Percentiles rank a stretch among this genome's conserved stretches.
These are phyloP conservation scores for Leccinum insolens DNA, from an alignment of 1,284 basidiomycete species.

Conservation along the genomic window DNA sequence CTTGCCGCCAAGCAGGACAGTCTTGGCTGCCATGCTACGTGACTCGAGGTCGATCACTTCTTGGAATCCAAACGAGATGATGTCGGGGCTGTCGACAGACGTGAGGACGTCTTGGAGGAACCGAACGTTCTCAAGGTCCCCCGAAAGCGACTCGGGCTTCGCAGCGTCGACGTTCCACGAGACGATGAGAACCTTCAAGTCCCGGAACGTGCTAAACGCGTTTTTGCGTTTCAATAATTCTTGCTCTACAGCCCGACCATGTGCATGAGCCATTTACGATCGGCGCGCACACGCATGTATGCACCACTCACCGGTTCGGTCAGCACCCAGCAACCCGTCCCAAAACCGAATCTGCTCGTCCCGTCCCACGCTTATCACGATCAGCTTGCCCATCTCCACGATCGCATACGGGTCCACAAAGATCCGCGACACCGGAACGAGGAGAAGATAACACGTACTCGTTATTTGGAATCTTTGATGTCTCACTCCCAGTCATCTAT, in stretches of 20 bases:
- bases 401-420: constrained; percentile 76
- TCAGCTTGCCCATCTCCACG: constrained; percentile 61
- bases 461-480: too few species aligned
- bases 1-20: constrained; percentile 74
- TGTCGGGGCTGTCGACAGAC: constrained; percentile 78
- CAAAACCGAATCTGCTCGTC: constrained; percentile 82
- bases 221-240: constrained; percentile 76
- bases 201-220: constrained; percentile 80
- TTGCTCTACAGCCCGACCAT: constrained; percentile 52
- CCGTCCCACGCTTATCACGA: constrained; percentile 77
- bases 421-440: constrained; percentile 69
- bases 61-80: constrained; percentile 94
- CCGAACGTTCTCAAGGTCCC: constrained; percentile 62
- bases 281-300: background rate
- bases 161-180: constrained; percentile 96
- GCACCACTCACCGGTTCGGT: constrained; percentile 78
- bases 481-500: too few species aligned
- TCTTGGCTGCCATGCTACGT: constrained; percentile 90
- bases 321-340: constrained; percentile 86
- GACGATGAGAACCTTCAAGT: constrained; percentile 80
- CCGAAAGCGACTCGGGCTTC: constrained; percentile 74
- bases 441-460: too few species aligned
- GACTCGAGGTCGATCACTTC: constrained; percentile 95
- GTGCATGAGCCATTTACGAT: constrained; percentile 7
- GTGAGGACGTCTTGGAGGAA: constrained; percentile 76